Conservation (phyloP, 2,329 filamentous ascomycete genomes). For the Hypoxylon sp. region DNA sequence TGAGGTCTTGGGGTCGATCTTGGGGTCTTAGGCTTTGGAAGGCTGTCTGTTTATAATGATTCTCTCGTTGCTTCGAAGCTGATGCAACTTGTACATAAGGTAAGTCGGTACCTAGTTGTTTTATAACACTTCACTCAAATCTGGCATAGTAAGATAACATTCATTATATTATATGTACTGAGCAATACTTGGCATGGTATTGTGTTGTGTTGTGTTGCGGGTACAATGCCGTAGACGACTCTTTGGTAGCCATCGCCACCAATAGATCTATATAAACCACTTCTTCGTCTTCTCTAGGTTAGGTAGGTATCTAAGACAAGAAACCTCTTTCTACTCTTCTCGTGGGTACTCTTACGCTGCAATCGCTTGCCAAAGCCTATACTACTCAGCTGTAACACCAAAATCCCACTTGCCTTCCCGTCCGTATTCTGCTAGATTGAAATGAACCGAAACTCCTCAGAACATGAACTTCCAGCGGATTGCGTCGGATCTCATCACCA, state of each 20-base stretch:
- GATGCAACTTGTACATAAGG: no score
- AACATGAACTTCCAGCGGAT: background rate
- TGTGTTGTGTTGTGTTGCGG: no score
- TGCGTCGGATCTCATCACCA: no score
- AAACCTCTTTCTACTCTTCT: background rate
- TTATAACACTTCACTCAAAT: no score
- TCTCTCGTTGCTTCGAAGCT: no score
- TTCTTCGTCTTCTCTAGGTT: background rate
- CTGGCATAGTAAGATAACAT: no score
- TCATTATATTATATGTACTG: conserved; percentile 10
- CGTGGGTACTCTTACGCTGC: background rate
- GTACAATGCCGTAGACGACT: background rate
- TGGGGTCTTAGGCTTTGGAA: no score
- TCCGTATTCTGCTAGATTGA: background rate
- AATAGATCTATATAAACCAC: conserved; percentile 1
- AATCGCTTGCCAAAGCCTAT: conserved; percentile 17
- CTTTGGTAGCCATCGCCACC: background rate
- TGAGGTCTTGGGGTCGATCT: no score
- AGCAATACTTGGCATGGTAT: background rate
- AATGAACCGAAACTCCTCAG: background rate
- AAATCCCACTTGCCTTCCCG: background rate
- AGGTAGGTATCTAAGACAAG: conserved; percentile 7
- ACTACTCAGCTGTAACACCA: background rate
- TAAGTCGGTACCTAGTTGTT: no score
- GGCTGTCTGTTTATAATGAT: no score